A percentile compares a stretch with the other conserved stretches of the same genome.
Conservation (phyloP, 139 green algal genomes). For the Coccomyxa sp. region DNA sequence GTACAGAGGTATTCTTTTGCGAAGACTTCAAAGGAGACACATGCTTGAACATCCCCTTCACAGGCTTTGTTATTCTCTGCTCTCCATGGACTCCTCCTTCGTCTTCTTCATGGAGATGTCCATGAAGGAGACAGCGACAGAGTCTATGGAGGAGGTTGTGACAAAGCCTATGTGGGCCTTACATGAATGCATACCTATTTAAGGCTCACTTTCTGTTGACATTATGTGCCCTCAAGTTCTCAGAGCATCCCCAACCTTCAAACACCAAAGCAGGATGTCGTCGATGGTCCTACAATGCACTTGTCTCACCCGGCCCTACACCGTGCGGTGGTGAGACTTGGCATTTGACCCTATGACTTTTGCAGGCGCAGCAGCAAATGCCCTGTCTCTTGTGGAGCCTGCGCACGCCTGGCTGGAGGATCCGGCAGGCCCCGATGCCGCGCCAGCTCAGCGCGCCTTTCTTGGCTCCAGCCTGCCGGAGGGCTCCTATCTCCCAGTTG, state of each 20-base stretch:
- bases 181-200: too few relatives aligned
- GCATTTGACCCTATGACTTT: not conserved
- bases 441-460: not conserved
- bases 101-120: too few relatives aligned
- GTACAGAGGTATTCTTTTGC: not conserved
- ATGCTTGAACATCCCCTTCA: not conserved
- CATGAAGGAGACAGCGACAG: too few relatives aligned
- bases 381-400: constrained; percentile 18
- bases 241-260: not conserved
- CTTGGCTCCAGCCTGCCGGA: not conserved
- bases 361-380: constrained; percentile 3
- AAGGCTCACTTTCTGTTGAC: too few relatives aligned
- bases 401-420: constrained; percentile 30
- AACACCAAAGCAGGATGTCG: not conserved
- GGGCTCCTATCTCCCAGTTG: not conserved
- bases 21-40: not conserved
- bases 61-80: too few relatives aligned
- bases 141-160: too few relatives aligned
- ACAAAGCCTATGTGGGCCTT: too few relatives aligned
- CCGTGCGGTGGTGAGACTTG: not conserved
- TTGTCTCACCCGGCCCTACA: too few relatives aligned
- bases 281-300: too few relatives aligned
- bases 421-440: constrained; percentile 1
- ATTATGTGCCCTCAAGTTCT: too few relatives aligned
- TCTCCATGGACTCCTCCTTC: too few relatives aligned